Evolutionary conservation across 192 early-diverging fungal species (phyloP), one percentile per base, ranked within the genome.

Genomic region (Entomortierella beljakovae): DNA sequence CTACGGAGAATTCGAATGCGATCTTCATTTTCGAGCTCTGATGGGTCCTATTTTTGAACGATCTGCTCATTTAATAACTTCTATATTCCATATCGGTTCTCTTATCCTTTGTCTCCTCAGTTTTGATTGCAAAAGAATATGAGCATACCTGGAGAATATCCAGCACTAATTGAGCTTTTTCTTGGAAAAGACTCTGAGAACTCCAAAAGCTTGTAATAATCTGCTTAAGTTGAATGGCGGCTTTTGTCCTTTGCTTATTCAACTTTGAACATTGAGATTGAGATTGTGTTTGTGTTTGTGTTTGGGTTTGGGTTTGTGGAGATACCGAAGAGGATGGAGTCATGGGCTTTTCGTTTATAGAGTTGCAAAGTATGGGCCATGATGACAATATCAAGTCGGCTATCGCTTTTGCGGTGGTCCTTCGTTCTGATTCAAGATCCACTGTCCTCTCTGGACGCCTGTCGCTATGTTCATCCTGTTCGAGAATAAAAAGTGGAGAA

Each of bases 161-260:
- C 1, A 61, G 51, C 23, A 75, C 25, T 1, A 75, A n/a, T 49
- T 68, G 64, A 26, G 64, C 72, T 23, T 38, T 42, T 40, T 75
- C 72, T 49, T 75, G 72, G 40, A 67, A 75, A 49, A 52, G 58
- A 51, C 40, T 60, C 31, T 67, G 72, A 28, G 65, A 40, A 26
- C 42, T 49, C 58, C 64, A 75, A 16, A 75, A 68, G 10, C 51
- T 23, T 9, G 61, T 58, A 26, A 75, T 61, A 15, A 52, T 56
- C 1, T 60, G 46, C 31, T 75, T 67, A 18, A 75, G 23, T 33
- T 57, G 50, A 6, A 50, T 75, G 5, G 58, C 59, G 16, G 49
- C 42, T 52, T 68, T 68, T 49, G 46, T 54, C 22, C 63, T 55
- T 5, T 75, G 46, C 37, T 75, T 67, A 0, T 33, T 55, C 52